Percentiles rank a stretch among this genome's conserved stretches.
phyloP scores from a whole-genome alignment of 1,284 basidiomycete genomes.

The Sparassis latifolia region DNA sequence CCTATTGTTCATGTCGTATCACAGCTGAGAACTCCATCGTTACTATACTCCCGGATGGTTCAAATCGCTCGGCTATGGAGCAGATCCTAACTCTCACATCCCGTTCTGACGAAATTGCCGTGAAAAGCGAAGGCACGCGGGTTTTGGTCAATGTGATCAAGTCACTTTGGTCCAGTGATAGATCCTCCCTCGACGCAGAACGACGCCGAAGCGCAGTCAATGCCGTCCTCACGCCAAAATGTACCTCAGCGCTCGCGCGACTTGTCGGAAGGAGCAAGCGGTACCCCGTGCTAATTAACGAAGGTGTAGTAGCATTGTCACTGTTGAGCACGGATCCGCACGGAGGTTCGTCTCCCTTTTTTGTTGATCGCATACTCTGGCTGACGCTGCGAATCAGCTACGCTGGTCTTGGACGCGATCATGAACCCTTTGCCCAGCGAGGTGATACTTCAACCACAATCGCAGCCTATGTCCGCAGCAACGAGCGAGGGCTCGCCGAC shows the following conservation, averaged over 20 bases:
- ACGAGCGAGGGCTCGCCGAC: slow-evolving; percentile 30
- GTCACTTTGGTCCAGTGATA: slow-evolving; percentile 56
- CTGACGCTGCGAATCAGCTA: slow-evolving; percentile 34
- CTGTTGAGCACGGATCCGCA: slow-evolving; percentile 60
- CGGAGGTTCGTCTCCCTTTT: slow-evolving; percentile 45
- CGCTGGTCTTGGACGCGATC: slow-evolving; percentile 54
- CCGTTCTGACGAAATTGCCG: slow-evolving; percentile 76
- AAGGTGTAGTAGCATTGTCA: slow-evolving; percentile 81
- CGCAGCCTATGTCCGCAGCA: slow-evolving; percentile 34
- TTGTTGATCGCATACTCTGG: slow-evolving; percentile 1
- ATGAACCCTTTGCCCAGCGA: slow-evolving; percentile 45
- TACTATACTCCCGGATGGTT: slow-evolving; percentile 40
- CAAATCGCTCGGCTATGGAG: slow-evolving; percentile 39
- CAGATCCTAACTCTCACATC: slow-evolving; percentile 71
- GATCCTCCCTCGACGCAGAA: slow-evolving; percentile 30
- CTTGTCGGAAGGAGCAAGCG: slow-evolving; percentile 74
- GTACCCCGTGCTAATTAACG: slow-evolving; percentile 84
- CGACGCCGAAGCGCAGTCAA: slow-evolving; percentile 51
- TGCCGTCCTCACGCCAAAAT: slow-evolving; percentile 43
- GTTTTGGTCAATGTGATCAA: slow-evolving; percentile 81
- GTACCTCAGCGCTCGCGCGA: slow-evolving; percentile 58
- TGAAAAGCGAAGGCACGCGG: slow-evolving; percentile 87
- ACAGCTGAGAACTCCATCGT: slow-evolving; percentile 62
- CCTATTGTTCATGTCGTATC: not conserved
- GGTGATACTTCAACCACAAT: slow-evolving; percentile 26